Base-by-base conservation (phyloP, 345 rosid species). In the Ricinus communis region DNA sequence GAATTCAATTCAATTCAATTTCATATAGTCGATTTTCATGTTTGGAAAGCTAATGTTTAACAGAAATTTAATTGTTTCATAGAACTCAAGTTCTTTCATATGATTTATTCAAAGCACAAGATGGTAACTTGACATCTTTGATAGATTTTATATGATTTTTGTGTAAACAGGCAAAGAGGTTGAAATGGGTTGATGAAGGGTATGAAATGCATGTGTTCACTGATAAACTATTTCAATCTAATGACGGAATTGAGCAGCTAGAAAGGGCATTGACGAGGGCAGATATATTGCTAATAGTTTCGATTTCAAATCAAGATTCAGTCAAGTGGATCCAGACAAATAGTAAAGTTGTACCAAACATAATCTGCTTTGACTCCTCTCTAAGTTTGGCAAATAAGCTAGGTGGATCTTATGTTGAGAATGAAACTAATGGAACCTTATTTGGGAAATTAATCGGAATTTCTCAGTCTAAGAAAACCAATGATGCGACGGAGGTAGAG, bases 121-220 rank as follows among this genome's bases (percentile, higher is more conserved):
- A n/a, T n/a, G n/a, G n/a, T n/a, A n/a, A n/a, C n/a, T n/a, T n/a
- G n/a, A n/a, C n/a, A n/a, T n/a, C n/a, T n/a, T n/a, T n/a, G n/a
- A n/a, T n/a, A n/a, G n/a, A n/a, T n/a, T n/a, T n/a, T n/a, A n/a
- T n/a, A n/a, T n/a, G n/a, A n/a, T n/a, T n/a, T n/a, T n/a, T n/a
- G n/a, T 66, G 25, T 56, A 36, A 74, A 40, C 77, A 91, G 97
- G 97, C 90, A 24, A 81, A 61, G 66, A 86, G 95, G 74, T 54
- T 94, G 74, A 90, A 91, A 84, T 94, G 98, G 96, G 84, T 88
- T 25, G 92, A 90, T 82, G 93, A 85, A 79, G 90, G 81, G 19
- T 90, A 88, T 66, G 90, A 88, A 76, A 80, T 94, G 89, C 72
- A 57, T 22, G 95, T 88, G 27, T 83, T 88, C 70, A 74, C 82